Base-by-base conservation (phyloP, 768 basidiomycete genomes). In the Rhizopogon salebrosus region DNA sequence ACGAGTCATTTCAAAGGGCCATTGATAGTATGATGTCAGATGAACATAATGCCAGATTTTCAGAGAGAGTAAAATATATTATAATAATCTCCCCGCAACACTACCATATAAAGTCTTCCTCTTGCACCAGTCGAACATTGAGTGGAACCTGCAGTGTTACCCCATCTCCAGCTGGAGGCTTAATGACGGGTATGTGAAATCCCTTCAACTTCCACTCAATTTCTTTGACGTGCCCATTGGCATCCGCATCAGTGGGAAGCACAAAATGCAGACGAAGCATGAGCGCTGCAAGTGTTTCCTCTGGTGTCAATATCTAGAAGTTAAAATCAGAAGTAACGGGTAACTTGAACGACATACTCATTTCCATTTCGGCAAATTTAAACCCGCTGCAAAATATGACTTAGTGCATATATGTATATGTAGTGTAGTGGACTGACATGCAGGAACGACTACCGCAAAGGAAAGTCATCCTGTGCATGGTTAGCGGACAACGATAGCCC, bases 41-140 rank as follows among this genome's bases (percentile, higher is more conserved):
- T n/a, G n/a, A n/a, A n/a, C n/a, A n/a, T n/a, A n/a, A n/a, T n/a
- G n/a, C n/a, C n/a, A n/a, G n/a, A n/a, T n/a, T n/a, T n/a, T n/a
- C n/a, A n/a, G n/a, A n/a, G n/a, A n/a, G n/a, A n/a, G n/a, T n/a
- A n/a, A n/a, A n/a, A n/a, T n/a, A n/a, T n/a, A n/a, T n/a, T n/a
- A n/a, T n/a, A n/a, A n/a, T n/a, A n/a, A n/a, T n/a, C n/a, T n/a
- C n/a, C n/a, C n/a, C n/a, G n/a, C n/a, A n/a, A n/a, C n/a, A n/a
- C n/a, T 42, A 18, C n/a, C n/a, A 27, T n/a, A 43, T 1, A 29
- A 62, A 64, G 37, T 64, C 63, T 0, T 24, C 51, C 37, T 52
- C 56, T n/a, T 23, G 13, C 29, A 58, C 62, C 1, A 31, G 37
- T 31, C 58, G 41, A 4, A 63, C 43, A 35, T 60, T 58, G n/a